These are phyloP conservation scores for Xylariaceae sp. DNA, from an alignment of 2,329 filamentous ascomycete species.

Conservation along the genomic window DNA sequence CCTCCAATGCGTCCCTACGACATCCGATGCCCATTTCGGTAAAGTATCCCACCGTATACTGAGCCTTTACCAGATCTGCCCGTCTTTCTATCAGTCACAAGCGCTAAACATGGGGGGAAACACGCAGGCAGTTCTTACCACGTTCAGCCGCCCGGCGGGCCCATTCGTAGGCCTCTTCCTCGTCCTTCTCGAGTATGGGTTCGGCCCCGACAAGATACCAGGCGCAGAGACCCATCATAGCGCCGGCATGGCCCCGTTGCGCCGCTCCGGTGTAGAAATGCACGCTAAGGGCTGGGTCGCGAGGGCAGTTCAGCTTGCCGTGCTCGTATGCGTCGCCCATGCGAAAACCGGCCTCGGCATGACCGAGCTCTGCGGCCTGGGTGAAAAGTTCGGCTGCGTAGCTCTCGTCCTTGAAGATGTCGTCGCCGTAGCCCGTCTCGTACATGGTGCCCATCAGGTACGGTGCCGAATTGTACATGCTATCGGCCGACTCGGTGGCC, in stretches of 20 bases:
- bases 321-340: slow-evolving; percentile 98
- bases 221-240: slow-evolving; percentile 97
- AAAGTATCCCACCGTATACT: slow-evolving; percentile 95
- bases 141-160: slow-evolving; percentile 78
- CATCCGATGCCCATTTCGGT: slow-evolving; percentile 98
- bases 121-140: slow-evolving; percentile 59
- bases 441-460: slow-evolving; percentile 87
- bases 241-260: slow-evolving; percentile 72
- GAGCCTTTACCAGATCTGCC: slow-evolving; percentile 65
- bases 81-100: neutral
- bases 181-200: slow-evolving; percentile 87
- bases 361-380: slow-evolving; percentile 85
- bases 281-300: slow-evolving; percentile 86
- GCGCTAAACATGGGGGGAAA: too few relatives aligned
- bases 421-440: slow-evolving; percentile 87
- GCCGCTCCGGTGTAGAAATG: slow-evolving; percentile 97
- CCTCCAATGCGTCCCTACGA: slow-evolving; percentile 87
- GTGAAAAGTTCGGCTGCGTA: slow-evolving; percentile 95
- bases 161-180: slow-evolving; percentile 96
- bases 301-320: slow-evolving; percentile 78
- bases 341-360: slow-evolving; percentile 77
- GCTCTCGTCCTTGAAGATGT: slow-evolving; percentile 82
- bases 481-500: slow-evolving; percentile 80
- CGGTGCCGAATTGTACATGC: slow-evolving; percentile 86
- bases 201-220: slow-evolving; percentile 98